These are phyloP conservation scores for Senna siamea DNA, from an alignment of 306 rosid genomes.

Conservation along the genomic window DNA sequence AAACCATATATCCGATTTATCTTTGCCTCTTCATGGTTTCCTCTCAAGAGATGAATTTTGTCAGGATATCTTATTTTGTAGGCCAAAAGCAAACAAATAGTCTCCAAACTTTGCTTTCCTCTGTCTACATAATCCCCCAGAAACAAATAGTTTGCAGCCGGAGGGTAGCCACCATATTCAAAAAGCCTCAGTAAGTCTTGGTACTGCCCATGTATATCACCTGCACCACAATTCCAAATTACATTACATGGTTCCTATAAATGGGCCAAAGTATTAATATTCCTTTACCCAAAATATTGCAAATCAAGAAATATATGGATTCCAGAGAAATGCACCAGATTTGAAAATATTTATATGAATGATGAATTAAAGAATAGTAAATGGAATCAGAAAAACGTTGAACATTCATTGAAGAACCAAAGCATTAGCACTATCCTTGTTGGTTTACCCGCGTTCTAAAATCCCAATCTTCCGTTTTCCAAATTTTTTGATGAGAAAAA, in stretches of 20 bases:
- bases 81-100: slow-evolving; percentile 79
- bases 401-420: no score
- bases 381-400: neutral
- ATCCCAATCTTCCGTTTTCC: neutral
- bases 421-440: no score
- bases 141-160: slow-evolving; percentile 71
- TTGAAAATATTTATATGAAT: no score
- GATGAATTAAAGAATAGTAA: no score
- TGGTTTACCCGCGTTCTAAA: no score
- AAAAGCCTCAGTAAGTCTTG: slow-evolving; percentile 74
- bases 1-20: slow-evolving; percentile 84
- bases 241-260: slow-evolving; percentile 16
- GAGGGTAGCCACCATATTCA: slow-evolving; percentile 82
- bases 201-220: slow-evolving; percentile 90
- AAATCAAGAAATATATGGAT: neutral
- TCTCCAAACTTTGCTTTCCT: slow-evolving; percentile 92
- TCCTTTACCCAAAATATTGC: neutral
- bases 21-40: slow-evolving; percentile 92
- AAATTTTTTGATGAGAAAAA: no score
- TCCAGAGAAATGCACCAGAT: slow-evolving; percentile 3
- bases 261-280: neutral
- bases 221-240: slow-evolving; percentile 44
- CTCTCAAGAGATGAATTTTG: slow-evolving; percentile 66
- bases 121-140: slow-evolving; percentile 88
- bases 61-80: slow-evolving; percentile 81